phyloP scores from a whole-genome alignment of 2,329 filamentous ascomycete species.

The Fusarium heterosporum region DNA sequence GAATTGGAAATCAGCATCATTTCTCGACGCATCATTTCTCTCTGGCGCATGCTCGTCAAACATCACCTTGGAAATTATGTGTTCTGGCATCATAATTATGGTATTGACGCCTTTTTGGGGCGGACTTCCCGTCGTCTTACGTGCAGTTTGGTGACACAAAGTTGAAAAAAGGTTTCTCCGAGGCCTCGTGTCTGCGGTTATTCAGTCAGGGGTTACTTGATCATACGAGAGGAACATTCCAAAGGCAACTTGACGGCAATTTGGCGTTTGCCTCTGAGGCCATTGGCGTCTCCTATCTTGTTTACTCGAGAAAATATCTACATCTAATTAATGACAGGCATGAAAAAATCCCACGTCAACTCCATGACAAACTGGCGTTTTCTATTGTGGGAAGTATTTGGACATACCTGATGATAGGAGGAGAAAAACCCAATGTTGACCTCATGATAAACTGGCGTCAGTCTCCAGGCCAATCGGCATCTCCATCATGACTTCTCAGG shows the following conservation, averaged over 20 bases:
- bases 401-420: background rate
- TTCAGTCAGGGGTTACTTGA: background rate
- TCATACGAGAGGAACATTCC: background rate
- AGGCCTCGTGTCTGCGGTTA: slow-evolving; percentile 18
- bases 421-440: background rate
- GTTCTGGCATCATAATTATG: slow-evolving; percentile 1
- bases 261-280: background rate
- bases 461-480: slow-evolving; percentile 17
- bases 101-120: slow-evolving; percentile 2
- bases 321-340: no score
- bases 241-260: background rate
- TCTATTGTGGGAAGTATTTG: slow-evolving; percentile 10
- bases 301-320: no score
- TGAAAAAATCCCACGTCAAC: background rate
- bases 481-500: background rate
- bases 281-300: no score
- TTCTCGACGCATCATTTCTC: slow-evolving; percentile 25
- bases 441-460: slow-evolving; percentile 1
- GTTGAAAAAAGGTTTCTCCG: slow-evolving; percentile 7
- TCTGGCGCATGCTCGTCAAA: slow-evolving; percentile 1
- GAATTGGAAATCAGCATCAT: slow-evolving; percentile 46
- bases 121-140: background rate
- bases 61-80: background rate
- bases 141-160: slow-evolving; percentile 8
- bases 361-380: background rate